phyloP scores from a whole-genome alignment of 192 early-diverging fungal genomes.

The Geosiphon pyriformis region DNA sequence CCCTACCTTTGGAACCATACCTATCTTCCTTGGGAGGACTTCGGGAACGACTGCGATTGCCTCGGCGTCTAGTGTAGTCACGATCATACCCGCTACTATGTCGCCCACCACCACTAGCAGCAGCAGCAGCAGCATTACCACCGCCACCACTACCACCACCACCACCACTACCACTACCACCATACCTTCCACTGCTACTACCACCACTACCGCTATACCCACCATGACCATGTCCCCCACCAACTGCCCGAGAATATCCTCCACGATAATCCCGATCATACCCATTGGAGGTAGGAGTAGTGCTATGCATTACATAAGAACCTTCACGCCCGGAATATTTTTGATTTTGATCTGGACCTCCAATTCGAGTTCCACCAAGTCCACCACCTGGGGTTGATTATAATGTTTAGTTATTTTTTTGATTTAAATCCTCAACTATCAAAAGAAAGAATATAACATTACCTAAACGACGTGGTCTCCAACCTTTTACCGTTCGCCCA shows the following conservation, averaged over 20 bases:
- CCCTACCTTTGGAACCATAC: slow-evolving; percentile 20
- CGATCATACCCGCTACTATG: slow-evolving; percentile 43
- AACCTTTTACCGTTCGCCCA: slow-evolving; percentile 93
- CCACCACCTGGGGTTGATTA: slow-evolving; percentile 54
- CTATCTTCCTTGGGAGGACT: slow-evolving; percentile 23
- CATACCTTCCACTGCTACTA: slow-evolving; percentile 31
- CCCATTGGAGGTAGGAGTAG: background rate
- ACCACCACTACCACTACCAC: slow-evolving; percentile 39
- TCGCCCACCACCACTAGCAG: slow-evolving; percentile 38
- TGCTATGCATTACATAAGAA: slow-evolving; percentile 6
- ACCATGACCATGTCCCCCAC: slow-evolving; percentile 28
- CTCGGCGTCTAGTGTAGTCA: slow-evolving; percentile 45
- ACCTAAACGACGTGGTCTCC: slow-evolving; percentile 81
- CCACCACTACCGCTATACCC: slow-evolving; percentile 28
- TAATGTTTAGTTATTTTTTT: background rate
- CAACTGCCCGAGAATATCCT: slow-evolving; percentile 21
- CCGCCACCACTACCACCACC: slow-evolving; percentile 31
- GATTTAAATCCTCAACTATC: background rate
- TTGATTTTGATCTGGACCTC: slow-evolving; percentile 47
- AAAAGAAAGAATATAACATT: slow-evolving; percentile 11
- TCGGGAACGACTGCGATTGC: slow-evolving; percentile 34
- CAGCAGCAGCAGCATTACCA: slow-evolving; percentile 29
- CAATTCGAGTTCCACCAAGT: slow-evolving; percentile 67
- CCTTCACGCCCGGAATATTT: slow-evolving; percentile 47
- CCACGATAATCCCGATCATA: slow-evolving; percentile 39